Conservation (phyloP, 2,329 filamentous ascomycete species). For the Diplocarpon rosae region DNA sequence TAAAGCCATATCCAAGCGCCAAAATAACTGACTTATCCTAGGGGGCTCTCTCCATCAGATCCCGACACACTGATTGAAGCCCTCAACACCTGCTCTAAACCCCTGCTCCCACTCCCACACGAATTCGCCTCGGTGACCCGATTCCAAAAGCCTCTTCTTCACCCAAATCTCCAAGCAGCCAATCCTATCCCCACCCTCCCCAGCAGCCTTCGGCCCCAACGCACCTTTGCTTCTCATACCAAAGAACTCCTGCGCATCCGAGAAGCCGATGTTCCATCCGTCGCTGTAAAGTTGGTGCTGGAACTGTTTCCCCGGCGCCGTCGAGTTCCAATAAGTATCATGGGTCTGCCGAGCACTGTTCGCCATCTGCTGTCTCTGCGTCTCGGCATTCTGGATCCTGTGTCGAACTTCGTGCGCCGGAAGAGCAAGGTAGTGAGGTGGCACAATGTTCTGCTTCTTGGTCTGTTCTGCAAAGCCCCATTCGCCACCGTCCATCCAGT, state of each 20-base stretch:
- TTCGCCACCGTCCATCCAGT: conserved; percentile 48
- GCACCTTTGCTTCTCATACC: conserved; percentile 29
- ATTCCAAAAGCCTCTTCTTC: conserved; percentile 41
- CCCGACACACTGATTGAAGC: conserved; percentile 25
- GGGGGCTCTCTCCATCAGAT: conserved; percentile 8
- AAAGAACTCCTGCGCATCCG: conserved; percentile 43
- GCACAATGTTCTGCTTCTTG: conserved; percentile 32
- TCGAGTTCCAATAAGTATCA: conserved; percentile 38
- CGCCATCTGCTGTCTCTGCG: conserved; percentile 29
- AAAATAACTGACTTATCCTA: no score
- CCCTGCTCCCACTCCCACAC: conserved; percentile 33
- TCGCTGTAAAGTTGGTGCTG: conserved; percentile 43
- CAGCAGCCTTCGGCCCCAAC: conserved; percentile 18
- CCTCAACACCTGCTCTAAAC: conserved; percentile 27
- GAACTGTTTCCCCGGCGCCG: conserved; percentile 33
- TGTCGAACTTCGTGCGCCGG: conserved; percentile 28
- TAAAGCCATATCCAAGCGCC: no score
- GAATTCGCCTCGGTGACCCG: conserved; percentile 34
- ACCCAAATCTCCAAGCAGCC: conserved; percentile 48
- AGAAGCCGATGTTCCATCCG: conserved; percentile 45
- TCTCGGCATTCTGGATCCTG: conserved; percentile 31
- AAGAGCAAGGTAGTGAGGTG: conserved; percentile 31
- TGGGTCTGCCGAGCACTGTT: conserved; percentile 33
- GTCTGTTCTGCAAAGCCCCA: conserved; percentile 47
- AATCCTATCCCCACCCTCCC: conserved; percentile 38